Evolutionary conservation across 2,329 filamentous ascomycete species (phyloP).

Genomic region (Metarhizium humberi): DNA sequence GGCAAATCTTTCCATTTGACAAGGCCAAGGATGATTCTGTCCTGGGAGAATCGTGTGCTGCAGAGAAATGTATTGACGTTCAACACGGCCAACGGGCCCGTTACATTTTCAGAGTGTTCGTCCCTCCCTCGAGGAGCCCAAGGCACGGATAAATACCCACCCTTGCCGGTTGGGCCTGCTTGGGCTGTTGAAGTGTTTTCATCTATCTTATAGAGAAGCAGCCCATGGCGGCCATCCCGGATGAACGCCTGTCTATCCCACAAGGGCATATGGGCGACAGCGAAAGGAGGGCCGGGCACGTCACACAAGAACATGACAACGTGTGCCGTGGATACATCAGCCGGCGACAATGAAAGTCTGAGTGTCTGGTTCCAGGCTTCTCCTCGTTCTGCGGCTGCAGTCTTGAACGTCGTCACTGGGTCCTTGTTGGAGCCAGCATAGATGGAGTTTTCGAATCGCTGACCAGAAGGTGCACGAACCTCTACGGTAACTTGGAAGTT

Average conservation of each 20-base stretch:
- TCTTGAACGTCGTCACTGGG: slow-evolving; percentile 78
- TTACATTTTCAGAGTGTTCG: slow-evolving; percentile 63
- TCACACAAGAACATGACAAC: slow-evolving; percentile 86
- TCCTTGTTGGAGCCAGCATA: slow-evolving; percentile 74
- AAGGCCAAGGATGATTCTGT: slow-evolving; percentile 74
- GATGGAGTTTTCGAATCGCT: slow-evolving; percentile 81
- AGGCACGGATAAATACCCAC: slow-evolving; percentile 76
- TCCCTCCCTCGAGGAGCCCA: slow-evolving; percentile 65
- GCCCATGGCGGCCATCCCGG: slow-evolving; percentile 69
- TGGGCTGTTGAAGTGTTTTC: slow-evolving; percentile 69
- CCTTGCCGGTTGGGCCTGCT: slow-evolving; percentile 57
- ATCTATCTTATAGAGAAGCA: slow-evolving; percentile 84
- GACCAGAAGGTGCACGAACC: slow-evolving; percentile 68
- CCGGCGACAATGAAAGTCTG: slow-evolving; percentile 65
- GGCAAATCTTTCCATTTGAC: slow-evolving; percentile 77
- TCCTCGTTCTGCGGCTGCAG: slow-evolving; percentile 67
- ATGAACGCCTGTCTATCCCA: slow-evolving; percentile 92
- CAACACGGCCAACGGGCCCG: slow-evolving; percentile 71
- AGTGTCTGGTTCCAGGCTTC: slow-evolving; percentile 85
- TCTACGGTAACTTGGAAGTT: slow-evolving; percentile 87
- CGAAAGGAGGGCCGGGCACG: slow-evolving; percentile 79
- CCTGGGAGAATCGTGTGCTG: slow-evolving; percentile 91
- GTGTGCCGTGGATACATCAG: slow-evolving; percentile 75
- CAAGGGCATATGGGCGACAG: slow-evolving; percentile 83
- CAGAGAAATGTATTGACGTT: slow-evolving; percentile 78